Base-by-base conservation (phyloP, 2,329 filamentous ascomycete species). In the Metarhizium brunneum region DNA sequence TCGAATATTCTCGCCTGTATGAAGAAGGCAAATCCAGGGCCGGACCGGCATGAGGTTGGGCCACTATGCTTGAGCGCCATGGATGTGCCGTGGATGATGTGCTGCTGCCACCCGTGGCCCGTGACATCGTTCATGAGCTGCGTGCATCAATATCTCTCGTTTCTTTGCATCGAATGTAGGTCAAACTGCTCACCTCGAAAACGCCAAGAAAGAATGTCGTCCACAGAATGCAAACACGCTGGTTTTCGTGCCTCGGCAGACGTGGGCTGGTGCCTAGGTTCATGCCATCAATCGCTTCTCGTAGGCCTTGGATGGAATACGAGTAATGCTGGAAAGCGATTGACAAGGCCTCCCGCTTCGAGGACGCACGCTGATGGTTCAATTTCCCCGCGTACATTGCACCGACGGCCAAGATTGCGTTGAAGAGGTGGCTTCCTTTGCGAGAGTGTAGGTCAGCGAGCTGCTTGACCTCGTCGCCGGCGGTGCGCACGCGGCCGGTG, bases 191-290 rank as follows among this genome's bases (percentile, higher is more conserved):
- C 6, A 71, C 69, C 60, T 72, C 69, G 8, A 71, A 71, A 1
- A 71, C 50, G 0, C 69, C 69, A 0, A 71, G 56, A 0, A 70
- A 49, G 3, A 70, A 59, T 0, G 69, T 71, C 0, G 69, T 65
- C 69, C 69, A 72, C 0, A 71, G 52, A 2, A 70, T 57, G 16
- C 59, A 50, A 1, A 52, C 49, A 6, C 43, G 40, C 45, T 56
- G 29, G 18, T 59, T 47, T 6, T 51, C 14, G 7, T 43, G 38
- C 25, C 13, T 43, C 10, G 13, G 20, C 13, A 40, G 13, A 40
- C 38, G 13, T 40, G 38, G 13, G 13, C 38, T 11, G 8, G 18
- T 20, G 49, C 10, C n/a, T 11, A 35, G 42, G 6, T 7, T 43
- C n/a, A 32, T 38, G 11, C 11, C 50, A 18, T 50, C 47, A 3